Evolutionary conservation across 108 stramenopile genomes (phyloP).

Genomic region (Discostella stelligeroides): DNA sequence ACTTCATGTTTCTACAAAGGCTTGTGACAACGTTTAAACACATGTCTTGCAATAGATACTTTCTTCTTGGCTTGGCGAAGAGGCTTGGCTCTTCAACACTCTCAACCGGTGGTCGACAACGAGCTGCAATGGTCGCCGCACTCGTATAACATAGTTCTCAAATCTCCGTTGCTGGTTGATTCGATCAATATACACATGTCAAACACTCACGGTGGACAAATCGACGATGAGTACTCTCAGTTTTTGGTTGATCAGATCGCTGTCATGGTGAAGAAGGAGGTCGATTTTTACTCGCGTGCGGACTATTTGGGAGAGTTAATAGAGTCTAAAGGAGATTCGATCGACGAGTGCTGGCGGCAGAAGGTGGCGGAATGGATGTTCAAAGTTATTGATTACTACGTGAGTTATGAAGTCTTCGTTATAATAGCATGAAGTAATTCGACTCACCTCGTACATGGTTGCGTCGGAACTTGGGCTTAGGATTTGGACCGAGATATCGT

Average conservation of each 20-base stretch:
- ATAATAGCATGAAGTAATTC: neutral
- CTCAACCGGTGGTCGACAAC: neutral
- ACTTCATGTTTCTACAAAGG: too few species aligned
- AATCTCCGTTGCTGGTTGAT: neutral
- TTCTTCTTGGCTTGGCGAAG: too few species aligned
- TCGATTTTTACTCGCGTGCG: constrained; percentile 4
- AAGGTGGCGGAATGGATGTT: constrained; percentile 51
- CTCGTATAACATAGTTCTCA: neutral
- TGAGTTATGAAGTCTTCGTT: neutral
- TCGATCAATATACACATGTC: constrained; percentile 5
- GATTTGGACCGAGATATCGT: constrained; percentile 45
- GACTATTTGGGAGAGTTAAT: constrained; percentile 11
- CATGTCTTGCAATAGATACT: too few species aligned
- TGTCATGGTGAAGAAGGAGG: constrained; percentile 12
- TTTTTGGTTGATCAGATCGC: constrained; percentile 10
- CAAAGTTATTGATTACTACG: constrained; percentile 32
- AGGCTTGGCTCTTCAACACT: too few species aligned
- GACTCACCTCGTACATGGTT: neutral
- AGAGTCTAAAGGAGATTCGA: constrained; percentile 1
- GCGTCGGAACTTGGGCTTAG: neutral
- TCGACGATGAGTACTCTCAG: constrained; percentile 12
- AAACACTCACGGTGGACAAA: neutral
- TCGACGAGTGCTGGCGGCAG: constrained; percentile 45
- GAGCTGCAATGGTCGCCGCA: neutral
- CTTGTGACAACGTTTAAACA: too few species aligned